Evolutionary conservation across 768 basidiomycete species (phyloP), one percentile per base, ranked within the genome.

Genomic region (Chalciporus pseudorubinellus): DNA sequence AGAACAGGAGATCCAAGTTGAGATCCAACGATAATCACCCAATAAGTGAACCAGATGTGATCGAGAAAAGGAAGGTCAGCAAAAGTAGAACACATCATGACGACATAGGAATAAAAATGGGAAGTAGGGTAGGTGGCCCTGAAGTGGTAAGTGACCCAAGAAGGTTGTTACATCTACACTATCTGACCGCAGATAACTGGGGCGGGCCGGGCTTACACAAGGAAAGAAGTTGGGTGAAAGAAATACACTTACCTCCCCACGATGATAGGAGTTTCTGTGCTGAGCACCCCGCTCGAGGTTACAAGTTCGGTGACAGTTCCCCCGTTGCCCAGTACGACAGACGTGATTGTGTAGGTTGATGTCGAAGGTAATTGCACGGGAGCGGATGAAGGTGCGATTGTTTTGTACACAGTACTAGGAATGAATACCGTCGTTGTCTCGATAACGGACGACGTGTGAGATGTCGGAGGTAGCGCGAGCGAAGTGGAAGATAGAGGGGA

Each of bases 241-340:
- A 24, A 45, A n/a, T 5, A 29, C 19, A 42, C 68, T 45, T 43
- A 68, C 67, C 60, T 39, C 28, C 40, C 43, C 11, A 56, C 16
- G 0, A 36, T 13, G 2, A 20, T 48, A 16, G 59, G 48, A 24
- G 31, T 9, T 33, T 59, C 39, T 0, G 67, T 68, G 28, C 66
- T 70, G 39, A 70, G 54, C 18, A 52, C 60, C 8, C 42, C 29
- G 20, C 54, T 64, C 10, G 64, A 53, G 13, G 63, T 56, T 33
- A 64, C 43, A 29, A 59, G 55, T 7, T 51, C 43, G 7, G 66
- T 61, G 13, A 44, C 42, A 4, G 59, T 57, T 18, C 38, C 59
- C 3, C 38, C 55, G 43, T 52, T 53, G 22, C 43, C 59, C n/a
- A 10, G 26, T 31, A 66, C 0, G 16, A 56, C 11, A 13, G 68